phyloP scores from a whole-genome alignment of 768 basidiomycete species.

The Podaxis pistillaris region DNA sequence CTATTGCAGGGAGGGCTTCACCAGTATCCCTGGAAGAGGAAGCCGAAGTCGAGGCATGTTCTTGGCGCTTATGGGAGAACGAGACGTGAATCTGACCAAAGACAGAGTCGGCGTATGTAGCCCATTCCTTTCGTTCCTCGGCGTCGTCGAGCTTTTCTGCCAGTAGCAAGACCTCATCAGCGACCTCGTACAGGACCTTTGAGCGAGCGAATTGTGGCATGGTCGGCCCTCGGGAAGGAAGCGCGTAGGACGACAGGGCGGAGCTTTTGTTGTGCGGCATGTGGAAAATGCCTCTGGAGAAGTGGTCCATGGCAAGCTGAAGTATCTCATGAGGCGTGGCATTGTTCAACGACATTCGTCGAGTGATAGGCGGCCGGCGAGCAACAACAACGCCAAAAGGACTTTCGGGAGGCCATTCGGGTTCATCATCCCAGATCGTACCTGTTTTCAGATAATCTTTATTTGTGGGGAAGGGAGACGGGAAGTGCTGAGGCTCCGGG shows the following conservation, averaged over 20 bases:
- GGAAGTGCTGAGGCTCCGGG: not conserved
- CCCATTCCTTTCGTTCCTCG: constrained; percentile 53
- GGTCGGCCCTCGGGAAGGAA: constrained; percentile 5
- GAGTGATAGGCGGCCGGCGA: constrained; percentile 18
- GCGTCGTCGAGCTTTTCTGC: constrained; percentile 52
- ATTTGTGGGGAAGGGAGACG: constrained; percentile 14
- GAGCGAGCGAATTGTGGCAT: constrained; percentile 16
- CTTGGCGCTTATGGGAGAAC: constrained; percentile 6
- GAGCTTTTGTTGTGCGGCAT: constrained; percentile 48
- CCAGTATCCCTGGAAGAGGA: not conserved
- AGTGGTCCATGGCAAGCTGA: constrained; percentile 62
- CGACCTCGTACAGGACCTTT: constrained; percentile 47
- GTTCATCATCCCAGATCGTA: constrained; percentile 14
- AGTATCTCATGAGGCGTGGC: constrained; percentile 10
- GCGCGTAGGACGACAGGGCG: constrained; percentile 18
- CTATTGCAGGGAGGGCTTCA: not conserved
- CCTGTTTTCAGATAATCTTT: constrained; percentile 13
- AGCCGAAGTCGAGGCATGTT: not conserved
- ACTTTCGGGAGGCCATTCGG: constrained; percentile 14
- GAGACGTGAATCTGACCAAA: constrained; percentile 66
- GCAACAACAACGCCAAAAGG: constrained; percentile 17
- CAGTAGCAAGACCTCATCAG: constrained; percentile 56
- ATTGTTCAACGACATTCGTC: constrained; percentile 15
- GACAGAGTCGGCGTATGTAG: constrained; percentile 57
- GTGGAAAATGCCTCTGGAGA: constrained; percentile 66